phyloP scores from a whole-genome alignment of 106 monocot genomes.

The Apostasia shenzhenica region DNA sequence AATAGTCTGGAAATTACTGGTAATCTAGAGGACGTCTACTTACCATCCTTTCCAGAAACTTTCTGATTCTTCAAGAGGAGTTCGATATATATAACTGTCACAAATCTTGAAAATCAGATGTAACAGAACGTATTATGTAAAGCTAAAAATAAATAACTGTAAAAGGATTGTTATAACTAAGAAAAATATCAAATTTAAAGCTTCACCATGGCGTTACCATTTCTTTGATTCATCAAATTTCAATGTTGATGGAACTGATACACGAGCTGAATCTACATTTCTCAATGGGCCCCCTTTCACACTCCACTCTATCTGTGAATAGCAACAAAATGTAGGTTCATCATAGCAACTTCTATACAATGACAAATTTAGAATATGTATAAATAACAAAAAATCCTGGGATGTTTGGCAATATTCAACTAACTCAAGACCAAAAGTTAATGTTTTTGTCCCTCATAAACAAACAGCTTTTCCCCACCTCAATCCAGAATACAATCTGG shows the following conservation, averaged over 20 bases:
- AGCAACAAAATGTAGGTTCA: not conserved
- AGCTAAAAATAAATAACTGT: not conserved
- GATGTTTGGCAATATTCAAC: no score
- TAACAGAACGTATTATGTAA: not conserved
- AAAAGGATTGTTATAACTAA: not conserved
- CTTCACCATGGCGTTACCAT: conserved; percentile 36
- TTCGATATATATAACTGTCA: conserved; percentile 78
- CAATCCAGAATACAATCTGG: no score
- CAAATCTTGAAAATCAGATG: conserved; percentile 6
- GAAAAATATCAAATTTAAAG: no score
- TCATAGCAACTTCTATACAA: no score
- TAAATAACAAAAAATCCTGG: no score
- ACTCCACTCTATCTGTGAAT: conserved; percentile 80
- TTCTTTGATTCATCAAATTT: conserved; percentile 77
- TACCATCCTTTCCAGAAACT: conserved; percentile 95
- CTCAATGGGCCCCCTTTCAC: conserved; percentile 87
- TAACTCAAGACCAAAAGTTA: no score
- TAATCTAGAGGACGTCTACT: conserved; percentile 7
- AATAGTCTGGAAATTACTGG: not conserved
- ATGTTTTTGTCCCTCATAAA: no score
- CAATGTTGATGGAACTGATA: conserved; percentile 91
- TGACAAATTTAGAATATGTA: no score
- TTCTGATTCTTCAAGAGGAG: conserved; percentile 89
- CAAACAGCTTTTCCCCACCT: no score
- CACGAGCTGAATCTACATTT: conserved; percentile 87